Conservation (phyloP, 257 asterid species). For the Cynanchum wilfordii region DNA sequence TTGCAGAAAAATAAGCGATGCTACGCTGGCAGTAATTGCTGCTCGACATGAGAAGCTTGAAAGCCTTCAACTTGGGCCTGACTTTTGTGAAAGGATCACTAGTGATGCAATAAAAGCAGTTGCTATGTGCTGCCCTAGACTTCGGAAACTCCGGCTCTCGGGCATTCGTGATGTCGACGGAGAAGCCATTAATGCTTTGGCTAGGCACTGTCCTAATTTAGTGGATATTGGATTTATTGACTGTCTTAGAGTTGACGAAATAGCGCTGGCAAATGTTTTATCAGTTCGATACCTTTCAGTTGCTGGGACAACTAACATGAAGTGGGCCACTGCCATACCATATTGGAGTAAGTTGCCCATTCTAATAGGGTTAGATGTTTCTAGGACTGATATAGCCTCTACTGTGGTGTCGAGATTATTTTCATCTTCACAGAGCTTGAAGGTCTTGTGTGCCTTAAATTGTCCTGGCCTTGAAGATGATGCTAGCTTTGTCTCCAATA, state of each 20-base stretch:
- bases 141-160: constrained; percentile 58
- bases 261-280: constrained; percentile 45
- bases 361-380: constrained; percentile 68
- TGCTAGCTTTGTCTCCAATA: constrained; percentile 41
- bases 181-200: constrained; percentile 66
- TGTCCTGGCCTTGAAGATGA: constrained; percentile 59
- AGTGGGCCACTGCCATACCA: constrained; percentile 50
- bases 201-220: constrained; percentile 49
- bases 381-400: constrained; percentile 61
- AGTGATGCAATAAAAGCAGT: constrained; percentile 68
- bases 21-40: constrained; percentile 60
- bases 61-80: constrained; percentile 80
- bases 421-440: constrained; percentile 49
- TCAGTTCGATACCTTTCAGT: constrained; percentile 70
- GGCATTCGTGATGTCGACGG: constrained; percentile 68
- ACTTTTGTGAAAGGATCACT: constrained; percentile 68
- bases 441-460: constrained; percentile 63
- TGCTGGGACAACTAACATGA: constrained; percentile 58
- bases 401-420: constrained; percentile 41
- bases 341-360: constrained; percentile 55
- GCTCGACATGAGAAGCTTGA: constrained; percentile 72
- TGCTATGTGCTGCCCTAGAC: constrained; percentile 60
- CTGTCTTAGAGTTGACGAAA: constrained; percentile 59
- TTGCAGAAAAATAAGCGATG: constrained; percentile 67
- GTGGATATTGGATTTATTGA: constrained; percentile 67